These are phyloP conservation scores for Gentiana straminea DNA, from an alignment of 257 asterid species.

Conservation along the genomic window DNA sequence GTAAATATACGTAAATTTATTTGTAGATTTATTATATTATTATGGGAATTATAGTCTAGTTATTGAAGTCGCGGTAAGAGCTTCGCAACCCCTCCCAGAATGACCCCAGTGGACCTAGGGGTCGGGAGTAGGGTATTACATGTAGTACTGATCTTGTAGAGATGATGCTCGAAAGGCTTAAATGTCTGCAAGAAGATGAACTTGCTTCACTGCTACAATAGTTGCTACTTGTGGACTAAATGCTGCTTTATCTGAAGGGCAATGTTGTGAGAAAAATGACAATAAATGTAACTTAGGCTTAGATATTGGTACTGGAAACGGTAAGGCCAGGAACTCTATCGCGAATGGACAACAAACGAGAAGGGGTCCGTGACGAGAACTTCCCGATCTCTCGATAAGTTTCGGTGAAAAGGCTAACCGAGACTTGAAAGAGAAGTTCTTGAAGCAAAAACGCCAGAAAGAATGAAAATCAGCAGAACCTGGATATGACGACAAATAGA, in stretches of 20 bases:
- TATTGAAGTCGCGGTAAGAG: background rate
- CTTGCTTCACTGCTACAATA: constrained; percentile 91
- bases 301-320: constrained; percentile 23
- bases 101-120: no score
- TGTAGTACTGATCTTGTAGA: constrained; percentile 32
- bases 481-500: constrained; percentile 17
- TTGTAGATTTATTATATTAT: no score
- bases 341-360: constrained; percentile 12
- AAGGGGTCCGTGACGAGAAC: constrained; percentile 26
- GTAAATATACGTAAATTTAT: no score
- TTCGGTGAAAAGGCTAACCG: constrained; percentile 61
- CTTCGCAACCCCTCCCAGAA: no score
- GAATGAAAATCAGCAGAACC: constrained; percentile 25
- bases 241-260: constrained; percentile 61
- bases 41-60: no score
- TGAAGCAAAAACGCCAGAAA: constrained; percentile 63
- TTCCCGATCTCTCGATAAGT: constrained; percentile 72
- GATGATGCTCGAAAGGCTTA: constrained; percentile 76
- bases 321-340: constrained; percentile 12
- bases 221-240: constrained; percentile 87
- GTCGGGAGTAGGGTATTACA: no score
- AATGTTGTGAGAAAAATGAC: constrained; percentile 16
- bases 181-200: constrained; percentile 66
- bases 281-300: constrained; percentile 4
- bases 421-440: constrained; percentile 87